phyloP scores from a whole-genome alignment of 805 yeast species.

The Peterozyma toletana region DNA sequence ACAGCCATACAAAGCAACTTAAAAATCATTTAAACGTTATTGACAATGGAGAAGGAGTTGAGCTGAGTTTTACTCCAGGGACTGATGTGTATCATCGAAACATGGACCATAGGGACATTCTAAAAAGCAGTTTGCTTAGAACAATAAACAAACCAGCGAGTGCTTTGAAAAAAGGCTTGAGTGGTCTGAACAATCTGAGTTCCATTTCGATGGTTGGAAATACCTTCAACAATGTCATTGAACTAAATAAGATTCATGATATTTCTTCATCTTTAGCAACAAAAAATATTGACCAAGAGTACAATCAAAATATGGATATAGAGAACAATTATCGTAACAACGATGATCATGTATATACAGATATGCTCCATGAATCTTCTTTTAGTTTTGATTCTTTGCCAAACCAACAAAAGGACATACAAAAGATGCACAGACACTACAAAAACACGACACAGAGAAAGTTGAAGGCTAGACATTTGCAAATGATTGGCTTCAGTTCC shows the following conservation, averaged over 20 bases:
- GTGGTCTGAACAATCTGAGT: not conserved
- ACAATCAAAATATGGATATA: constrained; percentile 4
- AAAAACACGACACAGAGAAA: constrained; percentile 24
- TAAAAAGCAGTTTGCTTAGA: too few species aligned
- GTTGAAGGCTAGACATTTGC: constrained; percentile 59
- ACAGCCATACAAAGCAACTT: not conserved
- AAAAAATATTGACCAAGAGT: constrained; percentile 5
- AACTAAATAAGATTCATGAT: not conserved
- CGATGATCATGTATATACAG: too few species aligned
- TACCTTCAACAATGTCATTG: not conserved
- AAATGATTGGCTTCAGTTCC: constrained; percentile 75
- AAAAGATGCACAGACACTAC: not conserved
- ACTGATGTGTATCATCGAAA: constrained; percentile 1
- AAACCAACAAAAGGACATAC: not conserved
- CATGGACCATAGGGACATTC: not conserved
- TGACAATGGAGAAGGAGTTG: constrained; percentile 1
- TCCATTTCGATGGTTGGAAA: not conserved
- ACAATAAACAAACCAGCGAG: too few species aligned
- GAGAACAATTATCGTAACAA: constrained; percentile 3
- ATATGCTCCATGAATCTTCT: too few species aligned
- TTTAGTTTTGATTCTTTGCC: not conserved
- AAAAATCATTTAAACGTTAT: not conserved
- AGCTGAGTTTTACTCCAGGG: constrained; percentile 2
- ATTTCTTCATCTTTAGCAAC: constrained; percentile 4
- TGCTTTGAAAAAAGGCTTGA: too few species aligned